These are phyloP conservation scores for Apiotrichum veenhuisii DNA, from an alignment of 1,284 basidiomycete species.

Conservation along the genomic window DNA sequence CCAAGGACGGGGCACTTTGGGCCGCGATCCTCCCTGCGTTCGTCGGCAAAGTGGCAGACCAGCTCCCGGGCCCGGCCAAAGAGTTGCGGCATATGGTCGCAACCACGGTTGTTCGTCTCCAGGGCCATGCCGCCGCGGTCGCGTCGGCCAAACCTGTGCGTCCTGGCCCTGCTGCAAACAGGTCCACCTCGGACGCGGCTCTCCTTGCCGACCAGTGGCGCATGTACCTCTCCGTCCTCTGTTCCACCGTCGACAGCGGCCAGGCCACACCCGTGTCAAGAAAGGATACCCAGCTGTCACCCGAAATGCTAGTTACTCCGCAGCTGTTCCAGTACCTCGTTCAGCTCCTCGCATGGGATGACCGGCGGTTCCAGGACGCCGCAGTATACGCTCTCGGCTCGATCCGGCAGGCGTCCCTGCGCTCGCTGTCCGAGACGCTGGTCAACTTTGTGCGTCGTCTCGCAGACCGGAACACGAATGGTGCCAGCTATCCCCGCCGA, in stretches of 20 bases:
- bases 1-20: slow-evolving; percentile 51
- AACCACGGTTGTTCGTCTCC: slow-evolving; percentile 46
- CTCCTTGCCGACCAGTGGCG: slow-evolving; percentile 79
- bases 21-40: slow-evolving; percentile 48
- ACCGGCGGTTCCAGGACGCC: slow-evolving; percentile 74
- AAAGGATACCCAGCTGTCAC: slow-evolving; percentile 51
- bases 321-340: slow-evolving; percentile 81
- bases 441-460: slow-evolving; percentile 75
- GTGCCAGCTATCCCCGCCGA: slow-evolving; percentile 40
- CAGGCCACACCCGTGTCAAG: slow-evolving; percentile 56
- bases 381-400: slow-evolving; percentile 84
- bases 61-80: slow-evolving; percentile 43
- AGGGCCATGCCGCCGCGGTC: slow-evolving; percentile 44
- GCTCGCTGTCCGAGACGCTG: slow-evolving; percentile 77
- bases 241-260: slow-evolving; percentile 61
- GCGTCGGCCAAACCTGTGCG: slow-evolving; percentile 27
- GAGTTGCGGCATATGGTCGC: slow-evolving; percentile 48
- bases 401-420: slow-evolving; percentile 71
- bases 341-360: slow-evolving; percentile 81
- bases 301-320: slow-evolving; percentile 55
- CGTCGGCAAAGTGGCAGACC: slow-evolving; percentile 41
- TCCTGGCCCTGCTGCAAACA: slow-evolving; percentile 1
- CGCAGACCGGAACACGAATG: slow-evolving; percentile 42
- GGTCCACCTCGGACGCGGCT: slow-evolving; percentile 57
- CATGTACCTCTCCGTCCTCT: slow-evolving; percentile 76